Conservation (phyloP, 352 stramenopile species). For the Globisporangium barbulae region DNA sequence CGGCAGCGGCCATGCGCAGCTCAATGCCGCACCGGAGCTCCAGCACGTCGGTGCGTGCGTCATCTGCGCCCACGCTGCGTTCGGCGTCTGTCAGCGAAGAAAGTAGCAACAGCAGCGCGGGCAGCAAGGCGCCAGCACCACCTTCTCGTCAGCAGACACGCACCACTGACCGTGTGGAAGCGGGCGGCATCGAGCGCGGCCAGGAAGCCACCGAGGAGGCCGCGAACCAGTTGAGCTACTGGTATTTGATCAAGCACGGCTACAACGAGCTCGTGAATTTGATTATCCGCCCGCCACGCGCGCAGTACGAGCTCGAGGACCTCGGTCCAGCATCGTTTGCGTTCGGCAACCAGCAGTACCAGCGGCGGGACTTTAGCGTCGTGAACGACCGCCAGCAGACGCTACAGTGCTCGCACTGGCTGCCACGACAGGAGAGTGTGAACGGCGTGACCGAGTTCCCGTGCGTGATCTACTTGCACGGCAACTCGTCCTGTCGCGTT, state of each 20-base stretch:
- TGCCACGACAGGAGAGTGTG: slow-evolving; percentile 46
- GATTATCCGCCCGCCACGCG: slow-evolving; percentile 96
- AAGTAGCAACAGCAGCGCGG: slow-evolving; percentile 4
- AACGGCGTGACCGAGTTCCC: slow-evolving; percentile 43
- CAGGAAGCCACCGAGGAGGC: slow-evolving; percentile 73
- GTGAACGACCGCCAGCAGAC: slow-evolving; percentile 74
- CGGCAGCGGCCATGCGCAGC: not conserved
- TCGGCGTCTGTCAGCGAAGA: slow-evolving; percentile 8
- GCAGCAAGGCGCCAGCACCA: not conserved
- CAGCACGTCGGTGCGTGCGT: slow-evolving; percentile 9
- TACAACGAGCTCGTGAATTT: slow-evolving; percentile 97
- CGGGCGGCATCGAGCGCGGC: slow-evolving; percentile 68
- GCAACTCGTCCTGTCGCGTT: slow-evolving; percentile 95
- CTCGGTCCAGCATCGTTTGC: slow-evolving; percentile 90
- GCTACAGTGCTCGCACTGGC: slow-evolving; percentile 95
- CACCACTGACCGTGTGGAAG: slow-evolving; percentile 25
- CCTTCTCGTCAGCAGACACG: not conserved
- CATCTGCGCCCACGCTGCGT: slow-evolving; percentile 10
- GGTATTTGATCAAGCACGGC: slow-evolving; percentile 79
- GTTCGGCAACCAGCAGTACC: slow-evolving; percentile 87
- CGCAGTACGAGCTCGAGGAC: slow-evolving; percentile 88
- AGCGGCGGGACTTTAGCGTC: slow-evolving; percentile 90
- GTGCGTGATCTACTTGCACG: slow-evolving; percentile 98
- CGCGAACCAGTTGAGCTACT: slow-evolving; percentile 78
- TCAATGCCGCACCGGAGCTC: slow-evolving; percentile 11